Percentiles rank a stretch among this genome's conserved stretches.
These are phyloP conservation scores for Flaveria brownii DNA, from an alignment of 129 eudicot species.

Conservation along the genomic window DNA sequence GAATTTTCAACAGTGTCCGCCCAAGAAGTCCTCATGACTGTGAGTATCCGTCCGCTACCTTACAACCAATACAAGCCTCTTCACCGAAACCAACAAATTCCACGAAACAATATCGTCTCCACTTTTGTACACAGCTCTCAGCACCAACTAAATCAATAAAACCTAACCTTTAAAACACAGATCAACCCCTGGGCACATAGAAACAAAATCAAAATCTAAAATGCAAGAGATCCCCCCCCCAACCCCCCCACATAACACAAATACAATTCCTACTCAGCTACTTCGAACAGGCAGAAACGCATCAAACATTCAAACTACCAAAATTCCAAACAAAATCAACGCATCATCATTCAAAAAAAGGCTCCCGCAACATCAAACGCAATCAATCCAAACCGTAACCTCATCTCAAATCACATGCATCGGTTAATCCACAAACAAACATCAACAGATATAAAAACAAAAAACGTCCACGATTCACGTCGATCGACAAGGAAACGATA, in stretches of 20 bases:
- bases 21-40: constrained; percentile 70
- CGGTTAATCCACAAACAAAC: constrained; percentile 13
- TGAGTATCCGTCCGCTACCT: neutral
- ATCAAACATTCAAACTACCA: neutral
- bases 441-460: neutral
- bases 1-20: constrained; percentile 72
- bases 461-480: neutral
- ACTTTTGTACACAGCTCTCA: neutral
- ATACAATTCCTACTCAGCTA: neutral
- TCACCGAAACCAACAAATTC: neutral
- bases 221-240: too few species aligned
- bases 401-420: neutral
- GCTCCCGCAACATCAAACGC: constrained; percentile 4
- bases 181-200: constrained; percentile 22
- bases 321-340: neutral
- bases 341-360: constrained; percentile 1
- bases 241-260: neutral
- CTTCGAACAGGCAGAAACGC: constrained; percentile 10
- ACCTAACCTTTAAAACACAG: constrained; percentile 9
- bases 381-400: neutral
- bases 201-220: constrained; percentile 6
- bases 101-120: neutral
- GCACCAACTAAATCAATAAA: neutral
- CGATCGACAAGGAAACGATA: neutral
- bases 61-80: too few species aligned